Evolutionary conservation across 2,329 filamentous ascomycete genomes (phyloP), one percentile per base, ranked within the genome.

Genomic region (Pseudodiploospora longispora): DNA sequence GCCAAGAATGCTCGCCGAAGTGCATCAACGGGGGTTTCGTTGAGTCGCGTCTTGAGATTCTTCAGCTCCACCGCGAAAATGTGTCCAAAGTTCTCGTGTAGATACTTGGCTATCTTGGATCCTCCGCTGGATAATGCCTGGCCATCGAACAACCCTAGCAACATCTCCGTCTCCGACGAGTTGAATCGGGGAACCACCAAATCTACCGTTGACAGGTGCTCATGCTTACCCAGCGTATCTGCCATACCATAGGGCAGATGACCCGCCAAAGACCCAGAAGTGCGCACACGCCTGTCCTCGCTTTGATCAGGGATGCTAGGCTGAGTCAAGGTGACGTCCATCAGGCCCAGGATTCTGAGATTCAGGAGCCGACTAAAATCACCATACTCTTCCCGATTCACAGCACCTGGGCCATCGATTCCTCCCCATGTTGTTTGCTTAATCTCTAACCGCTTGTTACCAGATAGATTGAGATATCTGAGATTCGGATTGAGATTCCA

Each of bases 401-500:
- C 75, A 56, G 61, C 70, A 51, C 59, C 73, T 58, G 59, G 70
- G 52, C 60, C 73, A 39, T 78, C 78, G 6, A 75, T 70, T 3
- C 56, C 56, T 7, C 51, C 55, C 50, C 52, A 60, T 6, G 57
- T 54, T 28, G 78, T 79, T 53, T 78, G 75, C 59, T 85, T 85
- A 68, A 98, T 97, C 64, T 98, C 93, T 31, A 98, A 69, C 41
- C 91, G 82, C 64, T 95, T 96, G 69, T 98, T 98, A 41, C 93
- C 93, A 1, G 91, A 97, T 58, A 98, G 74, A 59, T 97, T 98
- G 50, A 98, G 82, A 59, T 94, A 98, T 50, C 90, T 85, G 52
- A 98, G 70, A 56, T 96, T 94, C 40, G 86, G 87, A 58, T 98
- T 98, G 74, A 93, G 87, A 59, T 97, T 97, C 93, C 93, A 98